Percentiles rank a stretch among this genome's conserved stretches.
Evolutionary conservation across 352 stramenopile species (phyloP).

Genomic region (Phytopythium sindhum): DNA sequence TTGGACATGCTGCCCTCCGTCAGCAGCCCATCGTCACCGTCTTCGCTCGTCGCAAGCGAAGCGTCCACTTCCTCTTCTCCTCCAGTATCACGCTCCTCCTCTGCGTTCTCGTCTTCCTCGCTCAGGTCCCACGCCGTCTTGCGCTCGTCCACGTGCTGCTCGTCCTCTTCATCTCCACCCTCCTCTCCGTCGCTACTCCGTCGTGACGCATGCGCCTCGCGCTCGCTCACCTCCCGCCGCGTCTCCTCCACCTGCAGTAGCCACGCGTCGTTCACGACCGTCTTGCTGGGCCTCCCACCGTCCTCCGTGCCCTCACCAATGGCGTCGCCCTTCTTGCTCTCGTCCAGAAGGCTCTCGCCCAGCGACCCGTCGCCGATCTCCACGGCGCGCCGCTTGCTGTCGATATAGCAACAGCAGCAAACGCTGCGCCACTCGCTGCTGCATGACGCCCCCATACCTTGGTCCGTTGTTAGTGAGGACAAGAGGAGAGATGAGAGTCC

Average conservation of each 20-base stretch:
- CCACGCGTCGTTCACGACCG: slow-evolving; percentile 27
- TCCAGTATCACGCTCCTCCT: slow-evolving; percentile 22
- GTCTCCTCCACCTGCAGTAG: slow-evolving; percentile 6
- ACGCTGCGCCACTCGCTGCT: slow-evolving; percentile 29
- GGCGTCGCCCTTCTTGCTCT: slow-evolving; percentile 10
- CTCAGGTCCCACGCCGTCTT: slow-evolving; percentile 14
- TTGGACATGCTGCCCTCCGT: slow-evolving; percentile 3
- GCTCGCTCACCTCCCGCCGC: slow-evolving; percentile 10
- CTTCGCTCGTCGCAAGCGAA: not conserved
- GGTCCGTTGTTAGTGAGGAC: not conserved
- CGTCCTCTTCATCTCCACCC: slow-evolving; percentile 9
- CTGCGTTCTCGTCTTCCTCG: slow-evolving; percentile 22
- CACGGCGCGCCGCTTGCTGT: slow-evolving; percentile 31
- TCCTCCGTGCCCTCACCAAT: not conserved
- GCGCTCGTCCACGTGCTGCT: slow-evolving; percentile 8
- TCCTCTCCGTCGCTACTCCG: not conserved
- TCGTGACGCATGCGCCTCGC: slow-evolving; percentile 18
- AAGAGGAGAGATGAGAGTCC: not conserved
- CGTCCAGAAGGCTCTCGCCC: slow-evolving; percentile 52
- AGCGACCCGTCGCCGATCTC: slow-evolving; percentile 36
- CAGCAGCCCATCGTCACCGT: not conserved
- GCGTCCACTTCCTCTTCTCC: slow-evolving; percentile 16
- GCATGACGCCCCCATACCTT: slow-evolving; percentile 4
- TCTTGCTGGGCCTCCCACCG: slow-evolving; percentile 12
- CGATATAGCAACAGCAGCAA: slow-evolving; percentile 41